Evolutionary conservation across 2,329 filamentous ascomycete species (phyloP).

Genomic region (Colletotrichum musae): DNA sequence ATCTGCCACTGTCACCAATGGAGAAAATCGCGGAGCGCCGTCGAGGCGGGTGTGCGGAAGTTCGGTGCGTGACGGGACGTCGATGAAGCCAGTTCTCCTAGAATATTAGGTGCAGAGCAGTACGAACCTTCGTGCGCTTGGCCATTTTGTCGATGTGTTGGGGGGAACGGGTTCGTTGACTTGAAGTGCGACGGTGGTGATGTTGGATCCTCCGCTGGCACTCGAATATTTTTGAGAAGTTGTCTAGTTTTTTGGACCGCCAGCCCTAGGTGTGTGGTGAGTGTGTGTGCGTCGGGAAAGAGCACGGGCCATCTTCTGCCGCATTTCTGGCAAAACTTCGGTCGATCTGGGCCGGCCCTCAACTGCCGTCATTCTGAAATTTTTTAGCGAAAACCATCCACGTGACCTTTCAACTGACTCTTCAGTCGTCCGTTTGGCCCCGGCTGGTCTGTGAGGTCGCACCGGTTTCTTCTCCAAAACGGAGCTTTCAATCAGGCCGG

Average conservation of each 20-base stretch:
- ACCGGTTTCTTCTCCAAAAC: conserved; percentile 27
- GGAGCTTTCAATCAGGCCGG: conserved; percentile 30
- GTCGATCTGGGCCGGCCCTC: background rate
- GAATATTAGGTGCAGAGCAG: conserved; percentile 18
- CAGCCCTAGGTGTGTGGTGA: conserved; percentile 44
- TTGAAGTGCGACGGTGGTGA: conserved; percentile 41
- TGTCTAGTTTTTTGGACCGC: conserved; percentile 54
- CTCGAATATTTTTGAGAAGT: conserved; percentile 52
- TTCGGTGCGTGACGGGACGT: conserved; percentile 22
- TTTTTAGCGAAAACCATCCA: background rate
- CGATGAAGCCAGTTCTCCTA: conserved; percentile 31
- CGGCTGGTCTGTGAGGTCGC: conserved; percentile 17
- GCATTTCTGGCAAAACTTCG: conserved; percentile 10
- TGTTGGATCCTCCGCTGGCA: conserved; percentile 47
- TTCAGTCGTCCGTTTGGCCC: background rate
- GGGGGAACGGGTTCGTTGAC: conserved; percentile 44
- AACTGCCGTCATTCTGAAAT: background rate
- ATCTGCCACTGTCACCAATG: conserved; percentile 28
- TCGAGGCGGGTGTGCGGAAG: conserved; percentile 21
- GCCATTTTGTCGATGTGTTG: conserved; percentile 79
- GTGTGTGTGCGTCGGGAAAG: conserved; percentile 25
- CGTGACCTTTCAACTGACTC: background rate
- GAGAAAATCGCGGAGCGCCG: conserved; percentile 3
- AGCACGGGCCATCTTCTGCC: background rate
- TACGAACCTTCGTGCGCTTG: conserved; percentile 80